Evolutionary conservation across 2,329 filamentous ascomycete genomes (phyloP).

Genomic region (Penicillium sclerotiorum): DNA sequence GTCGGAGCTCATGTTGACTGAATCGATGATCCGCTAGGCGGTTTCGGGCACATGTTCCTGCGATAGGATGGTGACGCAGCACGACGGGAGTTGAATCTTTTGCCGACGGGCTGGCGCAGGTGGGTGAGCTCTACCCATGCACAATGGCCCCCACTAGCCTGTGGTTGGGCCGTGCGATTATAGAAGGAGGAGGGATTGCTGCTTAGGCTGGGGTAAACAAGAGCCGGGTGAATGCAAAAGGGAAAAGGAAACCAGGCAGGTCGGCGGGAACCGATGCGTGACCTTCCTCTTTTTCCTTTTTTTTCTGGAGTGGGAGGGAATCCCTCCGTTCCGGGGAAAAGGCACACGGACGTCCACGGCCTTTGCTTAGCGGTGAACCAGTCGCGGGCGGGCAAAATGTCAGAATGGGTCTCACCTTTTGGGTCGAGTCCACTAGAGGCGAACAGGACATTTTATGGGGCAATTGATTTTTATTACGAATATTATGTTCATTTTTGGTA

Average conservation of each 20-base stretch:
- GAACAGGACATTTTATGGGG: background rate
- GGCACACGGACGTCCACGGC: slow-evolving; percentile 8
- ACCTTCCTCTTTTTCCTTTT: background rate
- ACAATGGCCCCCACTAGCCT: slow-evolving; percentile 9
- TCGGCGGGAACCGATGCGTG: too few species aligned
- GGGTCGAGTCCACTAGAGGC: background rate
- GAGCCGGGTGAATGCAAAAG: slow-evolving; percentile 6
- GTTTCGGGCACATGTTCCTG: slow-evolving; percentile 33
- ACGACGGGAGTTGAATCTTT: slow-evolving; percentile 29
- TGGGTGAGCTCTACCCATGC: slow-evolving; percentile 19
- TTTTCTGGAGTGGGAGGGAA: background rate
- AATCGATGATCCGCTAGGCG: slow-evolving; percentile 28
- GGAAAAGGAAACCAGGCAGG: background rate
- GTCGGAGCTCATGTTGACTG: slow-evolving; percentile 37
- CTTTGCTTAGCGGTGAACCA: slow-evolving; percentile 21
- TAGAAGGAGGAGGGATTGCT: background rate
- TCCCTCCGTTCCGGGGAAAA: slow-evolving; percentile 20
- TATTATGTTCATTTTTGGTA: background rate
- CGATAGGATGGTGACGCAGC: slow-evolving; percentile 19
- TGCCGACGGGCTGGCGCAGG: slow-evolving; percentile 28
- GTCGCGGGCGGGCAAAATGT: slow-evolving; percentile 19
- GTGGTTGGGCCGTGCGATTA: slow-evolving; percentile 4
- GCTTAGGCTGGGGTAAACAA: background rate
- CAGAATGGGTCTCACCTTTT: slow-evolving; percentile 5
- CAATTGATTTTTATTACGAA: background rate